Evolutionary conservation across 2,329 filamentous ascomycete genomes (phyloP).

Genomic region (Penicillium rolfsii): DNA sequence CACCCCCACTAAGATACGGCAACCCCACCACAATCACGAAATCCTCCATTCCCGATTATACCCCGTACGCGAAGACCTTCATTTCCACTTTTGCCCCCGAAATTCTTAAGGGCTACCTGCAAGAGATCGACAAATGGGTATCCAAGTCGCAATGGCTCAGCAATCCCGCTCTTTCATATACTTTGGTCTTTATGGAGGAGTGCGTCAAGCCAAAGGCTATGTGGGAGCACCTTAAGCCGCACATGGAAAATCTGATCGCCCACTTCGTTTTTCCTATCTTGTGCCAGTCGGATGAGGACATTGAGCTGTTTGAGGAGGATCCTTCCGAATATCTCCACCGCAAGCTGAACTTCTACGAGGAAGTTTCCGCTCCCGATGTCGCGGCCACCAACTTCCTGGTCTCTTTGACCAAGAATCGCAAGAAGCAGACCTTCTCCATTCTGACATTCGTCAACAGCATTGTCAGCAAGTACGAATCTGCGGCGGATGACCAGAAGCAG

Average conservation of each 20-base stretch:
- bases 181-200: slow-evolving; percentile 92
- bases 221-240: slow-evolving; percentile 91
- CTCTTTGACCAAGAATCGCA: slow-evolving; percentile 87
- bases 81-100: slow-evolving; percentile 90
- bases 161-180: slow-evolving; percentile 90
- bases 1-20: slow-evolving; percentile 71
- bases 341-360: slow-evolving; percentile 97
- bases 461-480: slow-evolving; percentile 87
- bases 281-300: slow-evolving; percentile 87
- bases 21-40: slow-evolving; percentile 77
- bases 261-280: slow-evolving; percentile 95
- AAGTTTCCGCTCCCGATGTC: slow-evolving; percentile 91
- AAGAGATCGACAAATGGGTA: slow-evolving; percentile 97
- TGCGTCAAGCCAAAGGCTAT: slow-evolving; percentile 96
- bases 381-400: slow-evolving; percentile 96
- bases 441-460: slow-evolving; percentile 93
- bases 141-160: slow-evolving; percentile 93
- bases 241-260: slow-evolving; percentile 88
- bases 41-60: slow-evolving; percentile 73
- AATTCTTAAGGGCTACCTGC: slow-evolving; percentile 91
- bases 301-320: slow-evolving; percentile 91
- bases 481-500: slow-evolving; percentile 86
- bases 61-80: slow-evolving; percentile 86
- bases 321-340: slow-evolving; percentile 96
- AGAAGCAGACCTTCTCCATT: slow-evolving; percentile 94